Evolutionary conservation across 768 basidiomycete genomes (phyloP), one percentile per base, ranked within the genome.

Genomic region (Strobilomyces echinocephalus): DNA sequence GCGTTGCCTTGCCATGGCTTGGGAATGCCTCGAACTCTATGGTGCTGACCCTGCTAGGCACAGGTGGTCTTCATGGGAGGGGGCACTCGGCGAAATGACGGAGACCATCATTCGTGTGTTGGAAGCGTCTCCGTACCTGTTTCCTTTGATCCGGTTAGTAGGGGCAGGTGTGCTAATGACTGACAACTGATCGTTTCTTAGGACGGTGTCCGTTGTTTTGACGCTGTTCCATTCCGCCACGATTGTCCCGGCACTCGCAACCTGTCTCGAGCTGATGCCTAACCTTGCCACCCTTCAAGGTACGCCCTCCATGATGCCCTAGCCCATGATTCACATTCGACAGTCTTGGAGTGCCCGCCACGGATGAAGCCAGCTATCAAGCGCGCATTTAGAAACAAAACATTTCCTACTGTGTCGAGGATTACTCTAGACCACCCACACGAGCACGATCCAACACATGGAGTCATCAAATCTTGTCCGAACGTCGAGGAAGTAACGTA

Each of bases 241-340:
- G 30, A 30, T 30, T 30, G 9, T 30, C 6, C 30, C 30, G 30
- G 30, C 30, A 30, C 9, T 66, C n/a, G 58, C 42, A 38, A 36
- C 34, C 14, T 52, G 51, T 34, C 53, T 54, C 8, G 46, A 45
- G 4, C 44, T 18, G 8, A 5, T 50, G 5, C 53, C 58, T 26
- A 60, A 55, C 14, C 50, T 61, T n/a, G 16, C 46, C 11, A 30
- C 39, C 15, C 46, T 55, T 4, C 55, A 60, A 49, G 41, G 61
- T 51, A 45, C 1, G 2, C 30, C 38, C n/a, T 34, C 26, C 15
- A 1, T 45, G 21, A 20, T 5, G 26, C 31, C 20, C 10, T 8
- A 9, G 30, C 24, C 39, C 20, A 16, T 7, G 15, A 5, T 15
- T 21, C 11, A n/a, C 4, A 38, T 42, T 20, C 15, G 38, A 21